Evolutionary conservation across 2,329 filamentous ascomycete genomes (phyloP), one percentile per base, ranked within the genome.

Genomic region (Aspergillus neotritici): DNA sequence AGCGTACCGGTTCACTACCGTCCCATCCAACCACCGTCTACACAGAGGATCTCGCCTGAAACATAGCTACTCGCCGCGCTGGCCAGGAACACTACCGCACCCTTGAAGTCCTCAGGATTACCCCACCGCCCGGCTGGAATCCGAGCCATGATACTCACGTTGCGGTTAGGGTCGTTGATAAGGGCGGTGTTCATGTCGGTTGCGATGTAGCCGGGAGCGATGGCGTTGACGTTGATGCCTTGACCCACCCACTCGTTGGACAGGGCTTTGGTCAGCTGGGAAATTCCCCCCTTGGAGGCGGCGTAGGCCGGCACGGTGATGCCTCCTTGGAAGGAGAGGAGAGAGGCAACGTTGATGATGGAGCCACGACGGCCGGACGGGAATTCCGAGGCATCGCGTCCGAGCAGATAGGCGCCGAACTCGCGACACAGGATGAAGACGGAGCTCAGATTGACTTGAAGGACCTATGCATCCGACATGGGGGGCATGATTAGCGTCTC

Each of bases 121-220:
- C 87, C 89, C 88, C 89, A 94, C 54, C 87, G 72, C 0, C 85
- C 88, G 1, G 86, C 87, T 0, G 89, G 89, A 56, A 95, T 95
- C 44, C 88, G 73, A 29, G 80, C 81, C 58, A 86, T 76, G 54
- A 95, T 95, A 57, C 83, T 83, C 51, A 75, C 79, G 47, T 85
- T 76, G 30, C 89, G 72, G 53, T 77, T 78, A 56, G 77, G 66
- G 64, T 95, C 82, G 39, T 82, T 78, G 34, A 94, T 79, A 58
- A 96, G 67, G 3, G 88, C 89, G 52, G 76, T 77, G 64, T 95
- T 96, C 90, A 95, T 95, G 48, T 95, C 89, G n/a, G 89, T 95
- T 38, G 79, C 86, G 55, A 94, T 87, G 66, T 95, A 95, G 0
- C 89, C 89, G 0, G 89, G 89, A 2, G 89, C 88, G 60, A 95